These are phyloP conservation scores for Saccharomycopsis hybrid DNA, from an alignment of 1,139 yeast species.

Conservation along the genomic window DNA sequence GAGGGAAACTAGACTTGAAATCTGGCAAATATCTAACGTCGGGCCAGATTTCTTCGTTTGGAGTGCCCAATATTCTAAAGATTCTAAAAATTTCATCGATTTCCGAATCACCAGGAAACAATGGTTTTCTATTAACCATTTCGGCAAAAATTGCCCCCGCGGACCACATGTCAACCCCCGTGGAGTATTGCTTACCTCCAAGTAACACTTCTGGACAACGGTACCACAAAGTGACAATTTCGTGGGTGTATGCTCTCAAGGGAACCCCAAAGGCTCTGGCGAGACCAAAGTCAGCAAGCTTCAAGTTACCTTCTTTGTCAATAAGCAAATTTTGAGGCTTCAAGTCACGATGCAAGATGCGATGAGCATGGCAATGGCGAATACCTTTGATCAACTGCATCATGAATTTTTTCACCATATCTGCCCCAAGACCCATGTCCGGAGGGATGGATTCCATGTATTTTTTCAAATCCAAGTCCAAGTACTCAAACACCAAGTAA, in stretches of 20 bases:
- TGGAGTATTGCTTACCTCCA: conserved; percentile 96
- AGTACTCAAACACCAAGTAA: conserved; percentile 86
- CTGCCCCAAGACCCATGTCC: conserved; percentile 83
- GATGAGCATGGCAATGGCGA: conserved; percentile 90
- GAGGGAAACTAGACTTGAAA: conserved; percentile 92
- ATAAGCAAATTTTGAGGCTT: conserved; percentile 94
- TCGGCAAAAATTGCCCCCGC: conserved; percentile 98
- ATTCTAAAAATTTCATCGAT: conserved; percentile 96
- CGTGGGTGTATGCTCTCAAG: conserved; percentile 91
- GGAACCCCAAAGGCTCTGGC: conserved; percentile 99
- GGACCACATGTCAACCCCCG: conserved; percentile 99
- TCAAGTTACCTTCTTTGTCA: conserved; percentile 90
- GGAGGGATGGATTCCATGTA: conserved; percentile 96
- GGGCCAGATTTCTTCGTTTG: conserved; percentile 93
- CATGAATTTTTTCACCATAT: conserved; percentile 90
- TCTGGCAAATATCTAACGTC: conserved; percentile 93
- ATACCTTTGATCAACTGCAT: conserved; percentile 88
- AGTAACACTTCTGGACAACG: conserved; percentile 93
- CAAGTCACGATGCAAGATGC: conserved; percentile 91
- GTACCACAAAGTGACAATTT: conserved; percentile 97
- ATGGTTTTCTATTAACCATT: conserved; percentile 93
- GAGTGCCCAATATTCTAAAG: conserved; percentile 89
- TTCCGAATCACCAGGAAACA: conserved; percentile 97
- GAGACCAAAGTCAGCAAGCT: conserved; percentile 93
- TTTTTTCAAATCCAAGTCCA: conserved; percentile 90